A percentile compares a stretch with the other conserved stretches of the same genome.
These are phyloP conservation scores for Penicillium parvum DNA, from an alignment of 495 filamentous ascomycete genomes.

Conservation along the genomic window DNA sequence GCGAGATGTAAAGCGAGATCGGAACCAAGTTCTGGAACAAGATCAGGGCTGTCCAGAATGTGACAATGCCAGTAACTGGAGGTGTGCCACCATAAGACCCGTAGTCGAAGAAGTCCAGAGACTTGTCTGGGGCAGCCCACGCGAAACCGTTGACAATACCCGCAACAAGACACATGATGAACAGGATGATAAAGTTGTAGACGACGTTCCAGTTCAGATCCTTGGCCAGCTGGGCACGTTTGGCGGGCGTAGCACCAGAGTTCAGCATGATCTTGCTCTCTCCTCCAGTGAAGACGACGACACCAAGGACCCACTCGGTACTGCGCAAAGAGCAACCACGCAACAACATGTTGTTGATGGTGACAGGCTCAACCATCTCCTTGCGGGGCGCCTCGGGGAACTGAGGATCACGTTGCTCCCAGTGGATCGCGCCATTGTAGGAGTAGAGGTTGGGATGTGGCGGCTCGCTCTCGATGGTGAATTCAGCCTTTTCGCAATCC, in stretches of 20 bases:
- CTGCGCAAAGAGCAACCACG: slow-evolving; percentile 91
- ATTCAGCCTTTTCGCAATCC: slow-evolving; percentile 85
- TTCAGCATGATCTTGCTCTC: slow-evolving; percentile 99
- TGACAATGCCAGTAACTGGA: slow-evolving; percentile 82
- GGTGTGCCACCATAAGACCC: slow-evolving; percentile 76
- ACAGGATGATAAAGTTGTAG: slow-evolving; percentile 90
- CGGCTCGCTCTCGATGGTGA: slow-evolving; percentile 83
- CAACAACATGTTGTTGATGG: slow-evolving; percentile 91
- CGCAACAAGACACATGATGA: slow-evolving; percentile 83
- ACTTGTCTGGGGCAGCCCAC: slow-evolving; percentile 71
- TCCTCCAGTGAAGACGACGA: slow-evolving; percentile 94
- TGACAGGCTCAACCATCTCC: slow-evolving; percentile 86
- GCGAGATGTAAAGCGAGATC: slow-evolving; percentile 94
- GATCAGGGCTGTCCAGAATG: slow-evolving; percentile 92
- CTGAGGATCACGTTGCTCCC: slow-evolving; percentile 68
- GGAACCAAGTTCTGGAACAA: slow-evolving; percentile 98
- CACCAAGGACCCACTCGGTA: slow-evolving; percentile 92
- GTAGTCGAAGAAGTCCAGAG: slow-evolving; percentile 80
- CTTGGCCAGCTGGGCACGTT: slow-evolving; percentile 82
- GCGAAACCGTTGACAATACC: slow-evolving; percentile 80
- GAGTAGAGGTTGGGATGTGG: slow-evolving; percentile 92
- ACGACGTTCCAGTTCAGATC: slow-evolving; percentile 97
- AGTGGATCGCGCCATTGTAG: slow-evolving; percentile 84
- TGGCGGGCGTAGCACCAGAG: slow-evolving; percentile 92
- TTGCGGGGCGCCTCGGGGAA: slow-evolving; percentile 54